Evolutionary conservation across 371 early-diverging fungal genomes (phyloP), one percentile per base, ranked within the genome.

Genomic region (Circinella umbellata): DNA sequence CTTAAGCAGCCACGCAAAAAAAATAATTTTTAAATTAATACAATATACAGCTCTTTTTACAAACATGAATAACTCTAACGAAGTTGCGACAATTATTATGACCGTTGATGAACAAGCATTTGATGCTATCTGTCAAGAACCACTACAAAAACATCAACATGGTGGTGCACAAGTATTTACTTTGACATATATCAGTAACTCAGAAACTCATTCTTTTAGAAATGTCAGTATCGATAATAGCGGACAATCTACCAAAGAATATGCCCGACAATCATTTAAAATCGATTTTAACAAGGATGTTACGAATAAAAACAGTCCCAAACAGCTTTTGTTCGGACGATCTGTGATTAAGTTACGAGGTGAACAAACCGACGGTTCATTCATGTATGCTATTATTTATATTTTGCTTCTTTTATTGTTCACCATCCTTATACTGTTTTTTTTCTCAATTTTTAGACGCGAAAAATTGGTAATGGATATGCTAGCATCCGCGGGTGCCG

Each of bases 211-310:
- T 64, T 69, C 80, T 18, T 83, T 83, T 47, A 68, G 59, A 42
- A 76, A 79, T 67, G 80, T 78, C 39, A 73, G 80, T 48, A 69
- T 87, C 60, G 73, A 78, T 68, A 86, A 78, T 51, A 81, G 80
- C 18, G 86, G 86, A 53, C 80, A 86, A 70, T 81, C 85, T 1
- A 79, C 85, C 53, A 86, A 82, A 69, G 81, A 83, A 17, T 88
- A 77, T 63, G 77, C 79, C 38, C 83, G 85, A 70, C 88, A 86
- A 65, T 84, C 88, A 2, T 88, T 78, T 69, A 76, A 79, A 67
- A 62, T 88, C 62, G 75, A 77, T 27, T 76, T 88, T 17, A 80
- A 82, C 55, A 76, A 82, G 34, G 80, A 76, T 37, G 74, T 74
- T 42, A 64, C 39, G 9, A 39, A 47, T 15, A 39, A 69, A 18